These are phyloP conservation scores for Nakazawaea molendinolei DNA, from an alignment of 805 yeast species.

Conservation along the genomic window DNA sequence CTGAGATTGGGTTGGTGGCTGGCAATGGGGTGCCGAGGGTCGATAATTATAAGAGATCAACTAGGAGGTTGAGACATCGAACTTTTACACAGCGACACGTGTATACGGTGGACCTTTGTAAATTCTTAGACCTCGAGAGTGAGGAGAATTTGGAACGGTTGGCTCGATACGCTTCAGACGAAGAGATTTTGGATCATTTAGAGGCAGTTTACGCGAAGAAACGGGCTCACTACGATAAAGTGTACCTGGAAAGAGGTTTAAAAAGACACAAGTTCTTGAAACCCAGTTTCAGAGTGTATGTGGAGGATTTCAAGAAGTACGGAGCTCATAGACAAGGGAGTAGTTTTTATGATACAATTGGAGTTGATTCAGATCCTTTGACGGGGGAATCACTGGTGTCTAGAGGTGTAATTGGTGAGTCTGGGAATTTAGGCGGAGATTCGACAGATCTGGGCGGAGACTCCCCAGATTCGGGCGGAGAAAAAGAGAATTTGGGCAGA, in stretches of 20 bases:
- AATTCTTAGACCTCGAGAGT: constrained; percentile 22
- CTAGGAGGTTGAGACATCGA: no score
- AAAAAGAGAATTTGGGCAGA: constrained; percentile 7
- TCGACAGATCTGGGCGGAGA: no score
- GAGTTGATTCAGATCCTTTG: constrained; percentile 13
- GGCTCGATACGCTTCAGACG: constrained; percentile 19
- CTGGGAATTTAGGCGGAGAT: no score
- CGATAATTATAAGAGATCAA: neutral
- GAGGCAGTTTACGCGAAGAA: constrained; percentile 22
- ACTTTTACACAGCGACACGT: constrained; percentile 26
- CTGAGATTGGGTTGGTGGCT: no score
- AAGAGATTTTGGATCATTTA: constrained; percentile 21
- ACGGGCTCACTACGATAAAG: constrained; percentile 21
- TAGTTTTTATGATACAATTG: constrained; percentile 19
- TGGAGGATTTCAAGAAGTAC: constrained; percentile 24
- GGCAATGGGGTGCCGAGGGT: no score
- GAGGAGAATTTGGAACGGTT: constrained; percentile 19
- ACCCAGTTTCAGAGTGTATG: constrained; percentile 20
- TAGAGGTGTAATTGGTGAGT: constrained; percentile 14
- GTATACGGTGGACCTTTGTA: constrained; percentile 27
- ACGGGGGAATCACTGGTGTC: constrained; percentile 12
- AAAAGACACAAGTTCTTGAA: constrained; percentile 24
- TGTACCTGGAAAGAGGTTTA: no score
- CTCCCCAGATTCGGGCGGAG: no score
- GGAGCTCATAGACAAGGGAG: constrained; percentile 18